A percentile compares a stretch with the other conserved stretches of the same genome.
Evolutionary conservation across 345 rosid genomes (phyloP).

Genomic region (Citrus unshiu): DNA sequence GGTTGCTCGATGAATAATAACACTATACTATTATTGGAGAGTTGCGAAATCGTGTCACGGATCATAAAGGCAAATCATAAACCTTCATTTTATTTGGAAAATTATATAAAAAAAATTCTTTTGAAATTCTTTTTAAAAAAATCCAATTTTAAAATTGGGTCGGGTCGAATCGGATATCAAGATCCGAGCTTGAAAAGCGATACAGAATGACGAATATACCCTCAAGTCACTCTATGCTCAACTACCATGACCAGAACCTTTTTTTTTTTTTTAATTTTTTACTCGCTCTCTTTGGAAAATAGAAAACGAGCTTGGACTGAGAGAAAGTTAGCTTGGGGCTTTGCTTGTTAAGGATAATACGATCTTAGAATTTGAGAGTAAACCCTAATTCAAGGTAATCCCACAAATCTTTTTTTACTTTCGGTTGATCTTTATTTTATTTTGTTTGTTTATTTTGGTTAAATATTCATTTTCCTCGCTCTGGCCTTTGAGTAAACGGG

Average conservation of each 20-base stretch:
- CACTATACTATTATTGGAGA: too few species aligned
- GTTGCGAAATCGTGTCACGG: too few species aligned
- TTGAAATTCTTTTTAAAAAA: too few species aligned
- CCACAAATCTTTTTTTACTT: neutral
- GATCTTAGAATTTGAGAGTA: neutral
- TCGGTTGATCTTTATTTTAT: neutral
- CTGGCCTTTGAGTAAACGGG: neutral
- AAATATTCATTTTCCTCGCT: neutral
- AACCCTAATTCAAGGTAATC: conserved; percentile 5
- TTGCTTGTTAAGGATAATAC: neutral
- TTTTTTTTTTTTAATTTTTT: too few species aligned
- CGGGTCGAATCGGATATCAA: too few species aligned
- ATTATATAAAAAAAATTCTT: too few species aligned
- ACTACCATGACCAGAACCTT: neutral
- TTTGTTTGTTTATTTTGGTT: neutral
- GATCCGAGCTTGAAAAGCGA: neutral
- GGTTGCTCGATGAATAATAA: too few species aligned
- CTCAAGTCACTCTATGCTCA: neutral
- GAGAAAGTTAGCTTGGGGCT: neutral
- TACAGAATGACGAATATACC: neutral
- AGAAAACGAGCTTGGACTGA: neutral
- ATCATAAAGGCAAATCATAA: too few species aligned
- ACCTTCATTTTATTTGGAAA: too few species aligned
- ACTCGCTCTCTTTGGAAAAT: neutral
- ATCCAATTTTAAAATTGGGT: neutral